Evolutionary conservation across 805 yeast species (phyloP).

Genomic region (Pichia rugopelliculosa): DNA sequence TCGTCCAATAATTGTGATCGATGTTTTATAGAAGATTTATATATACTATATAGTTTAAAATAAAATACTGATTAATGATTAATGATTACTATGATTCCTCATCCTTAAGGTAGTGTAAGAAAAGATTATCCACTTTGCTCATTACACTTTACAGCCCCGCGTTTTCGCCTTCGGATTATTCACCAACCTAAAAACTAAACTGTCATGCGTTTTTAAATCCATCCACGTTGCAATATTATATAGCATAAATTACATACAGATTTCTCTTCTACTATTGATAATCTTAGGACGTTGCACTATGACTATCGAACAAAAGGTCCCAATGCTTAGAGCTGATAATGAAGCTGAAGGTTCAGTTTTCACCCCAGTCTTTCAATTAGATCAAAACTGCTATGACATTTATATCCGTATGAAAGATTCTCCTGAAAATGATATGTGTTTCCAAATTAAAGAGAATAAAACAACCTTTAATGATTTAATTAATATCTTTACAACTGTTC

Average conservation of each 20-base stretch:
- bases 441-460: conserved; percentile 51
- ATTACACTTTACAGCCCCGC: too few relatives aligned
- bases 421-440: conserved; percentile 82
- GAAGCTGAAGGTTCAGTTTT: background rate
- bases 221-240: too few relatives aligned
- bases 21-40: background rate
- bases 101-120: too few relatives aligned
- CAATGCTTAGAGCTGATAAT: too few relatives aligned
- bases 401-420: conserved; percentile 83
- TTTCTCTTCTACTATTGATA: too few relatives aligned
- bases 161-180: too few relatives aligned
- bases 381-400: conserved; percentile 29
- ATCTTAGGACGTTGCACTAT: background rate
- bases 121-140: too few relatives aligned
- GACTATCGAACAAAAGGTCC: background rate
- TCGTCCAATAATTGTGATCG: conserved; percentile 30
- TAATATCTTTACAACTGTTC: conserved; percentile 56
- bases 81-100: too few relatives aligned
- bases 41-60: too few relatives aligned
- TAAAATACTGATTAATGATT: background rate
- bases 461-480: conserved; percentile 54
- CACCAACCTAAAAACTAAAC: too few relatives aligned
- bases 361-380: background rate
- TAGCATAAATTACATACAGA: too few relatives aligned
- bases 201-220: too few relatives aligned